Percentiles rank a stretch among this genome's conserved stretches.
These are phyloP conservation scores for Lentinula edodes DNA, from an alignment of 768 basidiomycete species.

Conservation along the genomic window DNA sequence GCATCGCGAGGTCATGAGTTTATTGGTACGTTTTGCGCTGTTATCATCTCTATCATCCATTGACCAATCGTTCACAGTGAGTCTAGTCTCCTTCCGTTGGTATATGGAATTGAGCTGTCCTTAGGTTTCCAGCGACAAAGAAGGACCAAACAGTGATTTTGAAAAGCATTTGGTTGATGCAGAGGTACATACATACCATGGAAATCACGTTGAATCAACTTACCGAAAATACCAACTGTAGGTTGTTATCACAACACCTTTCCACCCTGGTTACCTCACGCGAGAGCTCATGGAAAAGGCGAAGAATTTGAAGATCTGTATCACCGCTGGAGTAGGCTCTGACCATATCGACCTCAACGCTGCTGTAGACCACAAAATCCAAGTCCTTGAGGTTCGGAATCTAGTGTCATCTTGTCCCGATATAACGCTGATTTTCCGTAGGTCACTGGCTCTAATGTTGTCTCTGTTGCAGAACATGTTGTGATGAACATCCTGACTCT, in stretches of 20 bases:
- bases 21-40: slow-evolving; percentile 41
- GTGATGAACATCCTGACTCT: slow-evolving; percentile 87
- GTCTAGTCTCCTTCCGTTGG: background rate
- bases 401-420: slow-evolving; percentile 8
- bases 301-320: slow-evolving; percentile 82
- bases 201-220: background rate
- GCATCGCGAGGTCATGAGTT: slow-evolving; percentile 69
- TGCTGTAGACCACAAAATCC: slow-evolving; percentile 72
- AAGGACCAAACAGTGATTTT: slow-evolving; percentile 76
- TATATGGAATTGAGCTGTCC: background rate
- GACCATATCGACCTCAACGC: slow-evolving; percentile 91
- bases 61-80: background rate
- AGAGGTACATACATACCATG: slow-evolving; percentile 19
- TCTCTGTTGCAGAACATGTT: slow-evolving; percentile 88
- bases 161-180: slow-evolving; percentile 80
- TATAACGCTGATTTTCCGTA: slow-evolving; percentile 12
- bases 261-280: slow-evolving; percentile 84
- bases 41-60: background rate
- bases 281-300: slow-evolving; percentile 65
- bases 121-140: slow-evolving; percentile 77
- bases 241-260: slow-evolving; percentile 77
- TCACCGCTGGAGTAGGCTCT: slow-evolving; percentile 91
- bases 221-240: slow-evolving; percentile 45
- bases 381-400: slow-evolving; percentile 59
- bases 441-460: slow-evolving; percentile 87